Evolutionary conservation across 805 yeast genomes (phyloP), one percentile per base, ranked within the genome.

Genomic region (Ascoidea rubescens): DNA sequence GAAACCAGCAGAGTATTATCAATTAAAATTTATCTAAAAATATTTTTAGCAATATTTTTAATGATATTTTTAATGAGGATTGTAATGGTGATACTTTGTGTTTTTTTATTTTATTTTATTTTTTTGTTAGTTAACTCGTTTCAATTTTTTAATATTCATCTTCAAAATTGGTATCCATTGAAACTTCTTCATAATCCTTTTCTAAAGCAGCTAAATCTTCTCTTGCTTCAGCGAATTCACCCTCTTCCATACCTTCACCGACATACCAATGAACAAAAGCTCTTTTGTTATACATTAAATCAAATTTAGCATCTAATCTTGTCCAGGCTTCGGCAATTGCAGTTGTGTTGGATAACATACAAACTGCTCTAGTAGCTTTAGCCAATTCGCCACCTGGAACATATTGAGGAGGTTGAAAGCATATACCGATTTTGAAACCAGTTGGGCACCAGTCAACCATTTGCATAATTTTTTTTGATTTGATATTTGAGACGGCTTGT

Each of bases 191-290:
- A 71, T 91, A 91, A 71, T 91, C 99, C 73, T 89, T 87, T 74
- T 91, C 98, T 66, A 91, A 79, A 56, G 97, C 96, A 57, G 96
- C 96, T 69, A 91, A 79, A 67, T 93, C 96, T 75, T 85, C 99
- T 76, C 98, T 89, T 52, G 98, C 98, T 74, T 93, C 98, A 55
- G 95, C 83, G 71, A 91, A 93, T 73, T 91, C 99, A 67, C 99
- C 98, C 73, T 91, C 99, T 72, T 91, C 99, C 98, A 91, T 91
- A 76, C 99, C 98, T 75, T 91, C 99, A 67, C 97, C 96, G 55
- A 91, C 98, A 66, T 90, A 91, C 98, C 98, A 93, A 75, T 91
- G 99, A 57, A 91, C 99, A 66, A 93, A 91, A 48, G 99, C 99
- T 74, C 99, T 89, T 82, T 91, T 93, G 64, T 91, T 79, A 77